Conservation (phyloP, 768 basidiomycete genomes). For the Pisolithus sp. region DNA sequence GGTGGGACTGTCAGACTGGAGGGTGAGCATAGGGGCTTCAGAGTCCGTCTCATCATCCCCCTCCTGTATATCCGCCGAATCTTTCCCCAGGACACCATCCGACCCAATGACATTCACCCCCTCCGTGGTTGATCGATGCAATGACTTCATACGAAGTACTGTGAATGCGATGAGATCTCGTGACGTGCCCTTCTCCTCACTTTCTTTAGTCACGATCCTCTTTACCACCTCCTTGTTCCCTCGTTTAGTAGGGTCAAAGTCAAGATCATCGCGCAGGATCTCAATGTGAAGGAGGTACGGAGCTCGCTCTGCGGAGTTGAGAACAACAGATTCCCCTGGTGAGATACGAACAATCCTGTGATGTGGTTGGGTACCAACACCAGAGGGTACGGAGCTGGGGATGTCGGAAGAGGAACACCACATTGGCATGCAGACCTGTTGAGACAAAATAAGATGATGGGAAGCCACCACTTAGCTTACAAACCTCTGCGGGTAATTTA, state of each 20-base stretch:
- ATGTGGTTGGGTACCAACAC: constrained; percentile 55
- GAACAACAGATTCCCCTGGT: constrained; percentile 93
- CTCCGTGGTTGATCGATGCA: background rate
- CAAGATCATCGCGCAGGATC: constrained; percentile 82
- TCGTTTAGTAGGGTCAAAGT: constrained; percentile 83
- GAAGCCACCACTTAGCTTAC: constrained; percentile 4
- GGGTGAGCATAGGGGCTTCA: constrained; percentile 14
- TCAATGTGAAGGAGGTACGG: constrained; percentile 92
- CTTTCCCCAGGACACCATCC: constrained; percentile 28
- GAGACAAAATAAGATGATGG: constrained; percentile 4
- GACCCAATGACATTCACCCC: constrained; percentile 21
- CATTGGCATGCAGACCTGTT: constrained; percentile 80
- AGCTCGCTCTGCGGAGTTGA: constrained; percentile 95
- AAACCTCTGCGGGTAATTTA: constrained; percentile 90
- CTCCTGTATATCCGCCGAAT: constrained; percentile 21
- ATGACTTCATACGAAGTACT: constrained; percentile 12
- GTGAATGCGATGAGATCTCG: constrained; percentile 47
- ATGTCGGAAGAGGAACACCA: constrained; percentile 76
- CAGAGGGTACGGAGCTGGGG: constrained; percentile 26
- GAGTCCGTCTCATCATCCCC: constrained; percentile 6
- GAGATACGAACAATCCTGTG: constrained; percentile 96
- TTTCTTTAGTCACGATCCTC: constrained; percentile 65
- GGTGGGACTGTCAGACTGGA: constrained; percentile 16
- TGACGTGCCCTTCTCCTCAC: constrained; percentile 51
- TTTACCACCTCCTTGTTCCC: constrained; percentile 82